phyloP scores from a whole-genome alignment of 805 yeast genomes.

The Saturnispora besseyi region DNA sequence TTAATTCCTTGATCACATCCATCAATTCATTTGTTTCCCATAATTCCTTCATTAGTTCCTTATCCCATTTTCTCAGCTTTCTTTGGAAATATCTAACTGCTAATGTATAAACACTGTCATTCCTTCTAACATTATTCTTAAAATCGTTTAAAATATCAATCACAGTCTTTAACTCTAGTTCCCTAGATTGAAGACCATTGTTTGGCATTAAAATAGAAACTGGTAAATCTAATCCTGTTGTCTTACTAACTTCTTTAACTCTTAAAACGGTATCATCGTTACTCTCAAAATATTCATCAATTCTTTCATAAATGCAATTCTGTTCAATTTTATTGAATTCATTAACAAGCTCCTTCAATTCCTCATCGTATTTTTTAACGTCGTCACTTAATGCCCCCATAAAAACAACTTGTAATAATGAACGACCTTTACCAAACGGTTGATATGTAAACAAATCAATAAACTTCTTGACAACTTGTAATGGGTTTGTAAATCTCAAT shows the following conservation, averaged over 20 bases:
- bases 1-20: slow-evolving; percentile 60
- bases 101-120: slow-evolving; percentile 31
- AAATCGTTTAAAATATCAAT: slow-evolving; percentile 6
- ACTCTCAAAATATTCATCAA: slow-evolving; percentile 24
- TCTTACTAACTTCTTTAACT: slow-evolving; percentile 26
- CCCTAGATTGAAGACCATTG: slow-evolving; percentile 7
- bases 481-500: slow-evolving; percentile 77
- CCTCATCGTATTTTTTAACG: slow-evolving; percentile 49
- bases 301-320: slow-evolving; percentile 15
- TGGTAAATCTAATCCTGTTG: slow-evolving; percentile 9
- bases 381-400: slow-evolving; percentile 69
- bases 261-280: slow-evolving; percentile 21
- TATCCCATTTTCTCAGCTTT: slow-evolving; percentile 63
- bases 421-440: slow-evolving; percentile 27
- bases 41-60: slow-evolving; percentile 59
- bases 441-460: slow-evolving; percentile 76
- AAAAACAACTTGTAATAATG: slow-evolving; percentile 66
- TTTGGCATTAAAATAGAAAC: slow-evolving; percentile 10
- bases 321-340: slow-evolving; percentile 3
- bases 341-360: slow-evolving; percentile 3
- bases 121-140: slow-evolving; percentile 12
- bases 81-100: slow-evolving; percentile 56
- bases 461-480: slow-evolving; percentile 68
- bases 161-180: slow-evolving; percentile 1
- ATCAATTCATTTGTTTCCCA: slow-evolving; percentile 85